Evolutionary conservation across 441 rosid species (phyloP).

Genomic region (Syzygium malaccense): DNA sequence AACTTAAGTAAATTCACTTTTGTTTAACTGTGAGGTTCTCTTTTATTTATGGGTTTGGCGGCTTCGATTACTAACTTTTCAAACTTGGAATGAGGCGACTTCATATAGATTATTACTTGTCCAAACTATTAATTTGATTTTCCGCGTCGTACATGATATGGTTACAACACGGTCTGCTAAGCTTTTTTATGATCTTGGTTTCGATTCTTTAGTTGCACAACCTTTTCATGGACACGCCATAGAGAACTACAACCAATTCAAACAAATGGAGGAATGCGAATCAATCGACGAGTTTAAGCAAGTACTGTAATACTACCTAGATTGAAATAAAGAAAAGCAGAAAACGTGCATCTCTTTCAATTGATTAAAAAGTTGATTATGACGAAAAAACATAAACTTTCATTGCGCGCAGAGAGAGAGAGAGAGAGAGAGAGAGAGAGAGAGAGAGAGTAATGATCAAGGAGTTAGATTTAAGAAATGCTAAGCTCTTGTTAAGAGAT

Average conservation of each 20-base stretch:
- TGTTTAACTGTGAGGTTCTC: background rate
- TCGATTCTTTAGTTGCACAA: background rate
- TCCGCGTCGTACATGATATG: background rate
- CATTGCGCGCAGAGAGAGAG: conserved; percentile 22
- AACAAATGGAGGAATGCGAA: background rate
- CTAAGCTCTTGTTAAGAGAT: conserved; percentile 18
- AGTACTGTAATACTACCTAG: background rate
- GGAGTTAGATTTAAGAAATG: conserved; percentile 20
- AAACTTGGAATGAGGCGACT: background rate
- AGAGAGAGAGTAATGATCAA: conserved; percentile 9
- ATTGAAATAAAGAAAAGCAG: background rate
- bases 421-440: conserved; percentile 30
- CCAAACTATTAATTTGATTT: background rate
- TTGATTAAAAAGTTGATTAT: background rate
- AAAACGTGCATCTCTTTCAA: background rate
- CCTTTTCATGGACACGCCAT: background rate
- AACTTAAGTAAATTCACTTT: background rate
- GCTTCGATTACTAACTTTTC: background rate
- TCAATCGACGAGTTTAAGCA: background rate
- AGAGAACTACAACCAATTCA: background rate
- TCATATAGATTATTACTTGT: background rate
- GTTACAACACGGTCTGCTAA: background rate
- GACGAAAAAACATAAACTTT: conserved; percentile 18
- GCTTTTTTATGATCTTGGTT: background rate
- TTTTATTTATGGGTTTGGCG: background rate